Conservation (phyloP, 2,329 filamentous ascomycete species). For the Ampelomyces quisqualis region DNA sequence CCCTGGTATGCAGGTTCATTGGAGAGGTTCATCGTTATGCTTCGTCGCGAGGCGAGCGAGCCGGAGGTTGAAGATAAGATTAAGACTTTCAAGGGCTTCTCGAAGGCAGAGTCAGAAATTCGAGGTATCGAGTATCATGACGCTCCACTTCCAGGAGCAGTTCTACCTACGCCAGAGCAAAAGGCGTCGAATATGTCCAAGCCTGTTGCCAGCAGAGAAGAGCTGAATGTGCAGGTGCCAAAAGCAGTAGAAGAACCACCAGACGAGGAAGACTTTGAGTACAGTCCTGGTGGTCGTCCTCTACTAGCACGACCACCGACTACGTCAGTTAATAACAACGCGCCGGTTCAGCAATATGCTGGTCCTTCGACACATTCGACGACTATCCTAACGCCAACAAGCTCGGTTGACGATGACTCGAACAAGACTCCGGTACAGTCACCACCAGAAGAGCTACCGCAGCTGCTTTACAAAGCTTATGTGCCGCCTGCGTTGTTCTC, state of each 20-base stretch:
- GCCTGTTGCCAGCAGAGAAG: constrained; percentile 5
- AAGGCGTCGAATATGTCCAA: neutral
- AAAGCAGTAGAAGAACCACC: neutral
- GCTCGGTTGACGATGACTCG: constrained; percentile 35
- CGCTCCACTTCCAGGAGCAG: constrained; percentile 19
- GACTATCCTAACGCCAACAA: constrained; percentile 39
- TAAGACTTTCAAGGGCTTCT: constrained; percentile 55
- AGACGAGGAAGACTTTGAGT: constrained; percentile 38
- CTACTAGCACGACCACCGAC: constrained; percentile 32
- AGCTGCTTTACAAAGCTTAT: constrained; percentile 39
- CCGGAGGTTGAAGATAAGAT: constrained; percentile 54
- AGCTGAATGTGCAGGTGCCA: constrained; percentile 25
- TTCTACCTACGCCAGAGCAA: neutral
- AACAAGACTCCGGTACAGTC: constrained; percentile 38
- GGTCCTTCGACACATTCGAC: constrained; percentile 30
- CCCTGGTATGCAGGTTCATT: constrained; percentile 59
- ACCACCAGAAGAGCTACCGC: constrained; percentile 25
- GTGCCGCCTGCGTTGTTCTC: constrained; percentile 23
- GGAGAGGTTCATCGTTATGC: constrained; percentile 56
- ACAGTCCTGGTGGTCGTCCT: constrained; percentile 58
- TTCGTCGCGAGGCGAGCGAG: constrained; percentile 52
- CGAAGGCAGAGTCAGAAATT: constrained; percentile 35
- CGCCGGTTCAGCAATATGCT: constrained; percentile 16
- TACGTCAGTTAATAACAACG: constrained; percentile 14
- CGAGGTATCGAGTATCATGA: constrained; percentile 49